Evolutionary conservation across 2,329 filamentous ascomycete genomes (phyloP), one percentile per base, ranked within the genome.

Genomic region (Diaporthe citriasiana): DNA sequence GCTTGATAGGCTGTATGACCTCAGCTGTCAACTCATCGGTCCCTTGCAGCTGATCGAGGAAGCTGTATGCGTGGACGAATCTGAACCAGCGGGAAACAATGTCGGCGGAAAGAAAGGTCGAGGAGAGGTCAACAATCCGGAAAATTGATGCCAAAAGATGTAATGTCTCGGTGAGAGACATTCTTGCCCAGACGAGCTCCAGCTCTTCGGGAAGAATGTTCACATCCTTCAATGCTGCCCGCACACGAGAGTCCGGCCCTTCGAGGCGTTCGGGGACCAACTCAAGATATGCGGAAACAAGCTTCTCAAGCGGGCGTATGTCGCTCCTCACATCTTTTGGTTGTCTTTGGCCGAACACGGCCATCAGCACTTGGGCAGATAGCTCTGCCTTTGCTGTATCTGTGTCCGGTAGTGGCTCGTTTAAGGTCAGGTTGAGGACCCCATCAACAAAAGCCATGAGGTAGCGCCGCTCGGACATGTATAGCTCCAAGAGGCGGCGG

Each of bases 81-180:
- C 88, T 84, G 78, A 95, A 95, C 95, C 95, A 97, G 76, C 89
- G 87, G 51, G 90, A 84, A 25, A 95, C 86, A 9, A 91, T 82
- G 19, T 88, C 84, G 25, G 89, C 87, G 22, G 90, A 85, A 17
- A 91, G 86, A 78, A 94, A 89, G 60, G 86, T 82, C 25, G 84
- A 82, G 68, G 88, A 87, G 60, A 89, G 84, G 76, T 93, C 92
- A 45, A 95, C 83, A 27, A 93, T 86, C 77, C 94, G 88, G 78
- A 95, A 94, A 33, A 95, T 84, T 22, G 95, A 86, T 65, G 94
- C 92, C 82, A 97, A 86, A 53, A 92, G 88, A 79, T 97, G 93
- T 51, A 93, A 86, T 56, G 93, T 88, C 81, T 97, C 94, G 19
- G 91, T 90, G 30, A 95, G 84, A 35, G 91, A 84, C 7, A 88